Conservation (phyloP, 305 asterid species). For the Ilex paraguariensis region DNA sequence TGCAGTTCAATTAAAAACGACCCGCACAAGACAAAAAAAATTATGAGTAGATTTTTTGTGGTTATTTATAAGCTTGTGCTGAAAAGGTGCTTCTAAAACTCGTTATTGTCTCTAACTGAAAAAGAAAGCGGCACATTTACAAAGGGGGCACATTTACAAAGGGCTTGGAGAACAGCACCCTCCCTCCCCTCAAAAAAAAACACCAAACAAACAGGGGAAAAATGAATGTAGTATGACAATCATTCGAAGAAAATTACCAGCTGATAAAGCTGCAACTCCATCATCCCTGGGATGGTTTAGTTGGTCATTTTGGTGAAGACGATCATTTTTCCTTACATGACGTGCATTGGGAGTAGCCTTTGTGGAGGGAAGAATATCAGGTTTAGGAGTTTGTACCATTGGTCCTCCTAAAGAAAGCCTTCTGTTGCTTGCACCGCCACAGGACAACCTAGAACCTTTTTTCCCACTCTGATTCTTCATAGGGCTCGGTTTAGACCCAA, state of each 20-base stretch:
- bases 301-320: constrained; percentile 32
- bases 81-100: too few relatives aligned
- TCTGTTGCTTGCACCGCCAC: constrained; percentile 54
- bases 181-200: background rate
- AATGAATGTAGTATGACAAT: background rate
- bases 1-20: too few relatives aligned
- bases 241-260: constrained; percentile 38
- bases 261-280: constrained; percentile 49
- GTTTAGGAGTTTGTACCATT: constrained; percentile 54
- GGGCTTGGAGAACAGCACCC: too few relatives aligned
- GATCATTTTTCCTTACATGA: constrained; percentile 55
- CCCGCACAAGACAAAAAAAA: too few relatives aligned
- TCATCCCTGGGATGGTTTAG: constrained; percentile 38
- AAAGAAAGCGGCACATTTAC: too few relatives aligned
- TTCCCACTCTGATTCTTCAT: constrained; percentile 84
- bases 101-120: too few relatives aligned
- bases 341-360: constrained; percentile 76
- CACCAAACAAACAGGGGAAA: too few relatives aligned
- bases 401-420: constrained; percentile 86
- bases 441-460: constrained; percentile 75
- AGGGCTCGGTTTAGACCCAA: constrained; percentile 98
- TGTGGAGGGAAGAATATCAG: constrained; percentile 43
- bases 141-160: too few relatives aligned
- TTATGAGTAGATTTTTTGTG: too few relatives aligned
- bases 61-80: too few relatives aligned